These are phyloP conservation scores for Cordyceps fumosorosea DNA, from an alignment of 2,329 filamentous ascomycete species.

Conservation along the genomic window DNA sequence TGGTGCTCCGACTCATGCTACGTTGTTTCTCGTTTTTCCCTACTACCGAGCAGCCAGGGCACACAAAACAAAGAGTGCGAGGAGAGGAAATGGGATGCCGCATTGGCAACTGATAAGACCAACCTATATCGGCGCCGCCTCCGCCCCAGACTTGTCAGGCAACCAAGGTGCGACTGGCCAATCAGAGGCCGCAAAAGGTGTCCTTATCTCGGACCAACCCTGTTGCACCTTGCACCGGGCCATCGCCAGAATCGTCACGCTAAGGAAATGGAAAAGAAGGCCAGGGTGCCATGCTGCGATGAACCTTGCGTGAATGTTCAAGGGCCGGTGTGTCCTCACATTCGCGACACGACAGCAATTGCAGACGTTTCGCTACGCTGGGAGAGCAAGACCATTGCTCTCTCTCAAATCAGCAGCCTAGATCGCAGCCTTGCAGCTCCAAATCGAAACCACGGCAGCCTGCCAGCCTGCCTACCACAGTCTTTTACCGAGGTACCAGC, in stretches of 20 bases:
- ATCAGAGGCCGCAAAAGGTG: neutral
- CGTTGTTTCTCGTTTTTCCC: neutral
- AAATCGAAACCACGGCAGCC: neutral
- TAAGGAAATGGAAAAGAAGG: neutral
- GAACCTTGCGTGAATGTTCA: neutral
- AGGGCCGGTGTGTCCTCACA: neutral
- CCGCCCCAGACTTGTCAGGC: neutral
- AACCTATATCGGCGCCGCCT: neutral
- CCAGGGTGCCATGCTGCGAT: neutral
- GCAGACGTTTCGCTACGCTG: neutral
- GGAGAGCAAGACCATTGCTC: neutral
- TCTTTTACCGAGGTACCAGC: slow-evolving; percentile 4
- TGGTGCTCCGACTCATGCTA: neutral
- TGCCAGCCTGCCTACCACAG: neutral
- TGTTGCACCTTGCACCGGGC: slow-evolving; percentile 11
- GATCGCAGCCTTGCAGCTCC: neutral
- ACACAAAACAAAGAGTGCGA: neutral
- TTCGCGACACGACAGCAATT: neutral
- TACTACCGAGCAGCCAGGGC: neutral
- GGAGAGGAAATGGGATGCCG: neutral
- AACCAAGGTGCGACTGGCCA: neutral
- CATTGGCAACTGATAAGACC: neutral
- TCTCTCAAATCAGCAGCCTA: too few species aligned
- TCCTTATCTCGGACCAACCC: slow-evolving; percentile 13
- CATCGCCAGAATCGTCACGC: slow-evolving; percentile 11